A percentile compares a stretch with the other conserved stretches of the same genome.
These are phyloP conservation scores for Fragaria vesca DNA, from an alignment of 306 rosid species.

Conservation along the genomic window DNA sequence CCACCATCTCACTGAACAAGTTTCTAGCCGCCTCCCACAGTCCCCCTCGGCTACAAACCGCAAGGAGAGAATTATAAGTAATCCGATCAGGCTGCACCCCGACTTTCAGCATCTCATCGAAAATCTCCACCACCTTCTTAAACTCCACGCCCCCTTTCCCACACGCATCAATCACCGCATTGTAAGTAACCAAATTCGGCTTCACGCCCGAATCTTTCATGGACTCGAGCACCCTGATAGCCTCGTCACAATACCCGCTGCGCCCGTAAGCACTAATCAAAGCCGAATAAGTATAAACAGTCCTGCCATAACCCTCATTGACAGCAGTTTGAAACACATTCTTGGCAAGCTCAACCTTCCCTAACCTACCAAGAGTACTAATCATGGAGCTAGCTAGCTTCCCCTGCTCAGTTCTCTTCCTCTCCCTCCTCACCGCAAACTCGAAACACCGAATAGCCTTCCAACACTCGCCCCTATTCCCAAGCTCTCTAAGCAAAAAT, in stretches of 20 bases:
- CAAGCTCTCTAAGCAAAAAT: constrained; percentile 60
- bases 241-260: constrained; percentile 57
- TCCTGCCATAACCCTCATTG: constrained; percentile 71
- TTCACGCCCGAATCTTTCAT: constrained; percentile 65
- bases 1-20: constrained; percentile 66
- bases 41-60: constrained; percentile 72
- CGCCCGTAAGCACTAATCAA: constrained; percentile 83
- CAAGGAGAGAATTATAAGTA: constrained; percentile 81
- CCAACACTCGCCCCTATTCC: constrained; percentile 62
- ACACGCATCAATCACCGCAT: constrained; percentile 81
- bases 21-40: constrained; percentile 73
- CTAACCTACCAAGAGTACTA: constrained; percentile 87
- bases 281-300: constrained; percentile 73
- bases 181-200: constrained; percentile 86
- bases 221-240: constrained; percentile 49
- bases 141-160: constrained; percentile 76
- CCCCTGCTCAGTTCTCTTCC: constrained; percentile 56
- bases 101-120: constrained; percentile 59
- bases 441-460: constrained; percentile 57
- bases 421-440: constrained; percentile 58
- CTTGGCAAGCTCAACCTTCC: constrained; percentile 63
- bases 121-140: constrained; percentile 56
- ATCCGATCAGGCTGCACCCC: constrained; percentile 73
- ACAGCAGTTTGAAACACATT: constrained; percentile 56
- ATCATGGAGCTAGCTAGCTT: constrained; percentile 80